Percentiles rank a stretch among this genome's conserved stretches.
phyloP scores from a whole-genome alignment of 345 rosid genomes.

The Eucalyptus lansdowneana region DNA sequence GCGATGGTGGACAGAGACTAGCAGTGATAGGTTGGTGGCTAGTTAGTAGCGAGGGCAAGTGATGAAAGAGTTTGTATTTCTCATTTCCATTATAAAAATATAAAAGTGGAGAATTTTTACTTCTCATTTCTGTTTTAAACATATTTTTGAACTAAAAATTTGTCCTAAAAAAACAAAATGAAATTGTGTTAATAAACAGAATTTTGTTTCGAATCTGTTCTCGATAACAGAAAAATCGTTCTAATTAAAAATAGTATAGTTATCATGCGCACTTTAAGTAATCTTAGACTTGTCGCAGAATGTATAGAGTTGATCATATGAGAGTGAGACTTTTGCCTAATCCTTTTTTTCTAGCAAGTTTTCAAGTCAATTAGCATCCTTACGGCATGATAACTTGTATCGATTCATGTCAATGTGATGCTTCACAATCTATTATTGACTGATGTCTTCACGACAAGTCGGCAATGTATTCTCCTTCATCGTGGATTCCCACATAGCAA shows the following conservation, averaged over 20 bases:
- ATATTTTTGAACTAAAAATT: too few relatives aligned
- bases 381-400: background rate
- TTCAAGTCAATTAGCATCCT: background rate
- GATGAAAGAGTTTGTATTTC: too few relatives aligned
- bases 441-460: background rate
- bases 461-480: too few relatives aligned
- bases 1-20: fast-evolving
- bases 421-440: background rate
- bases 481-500: background rate
- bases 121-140: too few relatives aligned
- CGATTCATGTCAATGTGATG: fast-evolving
- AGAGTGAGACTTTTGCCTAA: too few relatives aligned
- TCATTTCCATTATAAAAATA: fast-evolving
- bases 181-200: fast-evolving
- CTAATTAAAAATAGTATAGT: too few relatives aligned
- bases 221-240: fast-evolving
- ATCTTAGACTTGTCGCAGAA: fast-evolving
- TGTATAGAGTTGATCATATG: fast-evolving
- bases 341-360: background rate
- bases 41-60: too few relatives aligned
- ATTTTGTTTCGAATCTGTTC: fast-evolving
- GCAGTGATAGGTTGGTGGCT: fast-evolving
- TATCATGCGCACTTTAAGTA: too few relatives aligned
- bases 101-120: fast-evolving
- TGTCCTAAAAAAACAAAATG: fast-evolving